These are phyloP conservation scores for Neonectria faginata DNA, from an alignment of 2,329 filamentous ascomycete genomes.

Conservation along the genomic window DNA sequence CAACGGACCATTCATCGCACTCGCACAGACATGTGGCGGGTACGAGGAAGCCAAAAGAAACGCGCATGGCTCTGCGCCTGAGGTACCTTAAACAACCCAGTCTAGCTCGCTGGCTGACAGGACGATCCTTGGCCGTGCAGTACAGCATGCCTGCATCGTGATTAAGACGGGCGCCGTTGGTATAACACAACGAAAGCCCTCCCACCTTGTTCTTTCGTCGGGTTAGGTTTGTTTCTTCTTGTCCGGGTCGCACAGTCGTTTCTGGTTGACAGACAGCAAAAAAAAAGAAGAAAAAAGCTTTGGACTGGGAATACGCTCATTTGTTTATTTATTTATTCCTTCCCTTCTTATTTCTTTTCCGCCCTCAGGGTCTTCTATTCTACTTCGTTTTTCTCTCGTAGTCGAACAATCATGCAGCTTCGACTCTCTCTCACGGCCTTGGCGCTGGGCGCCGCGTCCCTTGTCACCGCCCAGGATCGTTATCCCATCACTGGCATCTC, in stretches of 20 bases:
- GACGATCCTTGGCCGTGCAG: slow-evolving; percentile 9
- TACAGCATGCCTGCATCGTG: slow-evolving; percentile 8
- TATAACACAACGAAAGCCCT: slow-evolving; percentile 19
- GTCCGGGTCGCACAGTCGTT: slow-evolving; percentile 26
- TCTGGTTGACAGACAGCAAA: slow-evolving; percentile 8
- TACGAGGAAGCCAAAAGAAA: slow-evolving; percentile 41
- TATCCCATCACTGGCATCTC: slow-evolving; percentile 54
- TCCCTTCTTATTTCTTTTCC: slow-evolving; percentile 4
- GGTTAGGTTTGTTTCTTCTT: slow-evolving; percentile 13
- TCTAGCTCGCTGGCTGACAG: neutral
- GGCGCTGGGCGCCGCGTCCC: slow-evolving; percentile 41
- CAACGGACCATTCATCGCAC: slow-evolving; percentile 9
- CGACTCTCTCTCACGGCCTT: slow-evolving; percentile 40
- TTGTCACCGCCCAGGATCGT: slow-evolving; percentile 42
- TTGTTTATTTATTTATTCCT: slow-evolving; percentile 2
- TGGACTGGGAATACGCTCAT: slow-evolving; percentile 16
- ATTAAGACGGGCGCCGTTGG: slow-evolving; percentile 4
- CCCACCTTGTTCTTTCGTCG: slow-evolving; percentile 9
- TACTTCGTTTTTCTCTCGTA: slow-evolving; percentile 1
- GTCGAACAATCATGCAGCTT: slow-evolving; percentile 36
- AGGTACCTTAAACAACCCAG: slow-evolving; percentile 12
- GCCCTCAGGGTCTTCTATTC: neutral
- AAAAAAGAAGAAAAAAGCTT: neutral
- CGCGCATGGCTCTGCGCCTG: slow-evolving; percentile 35
- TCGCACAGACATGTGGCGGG: slow-evolving; percentile 42